Base-by-base conservation (phyloP, 2,329 filamentous ascomycete species). In the Byssothecium circinans region DNA sequence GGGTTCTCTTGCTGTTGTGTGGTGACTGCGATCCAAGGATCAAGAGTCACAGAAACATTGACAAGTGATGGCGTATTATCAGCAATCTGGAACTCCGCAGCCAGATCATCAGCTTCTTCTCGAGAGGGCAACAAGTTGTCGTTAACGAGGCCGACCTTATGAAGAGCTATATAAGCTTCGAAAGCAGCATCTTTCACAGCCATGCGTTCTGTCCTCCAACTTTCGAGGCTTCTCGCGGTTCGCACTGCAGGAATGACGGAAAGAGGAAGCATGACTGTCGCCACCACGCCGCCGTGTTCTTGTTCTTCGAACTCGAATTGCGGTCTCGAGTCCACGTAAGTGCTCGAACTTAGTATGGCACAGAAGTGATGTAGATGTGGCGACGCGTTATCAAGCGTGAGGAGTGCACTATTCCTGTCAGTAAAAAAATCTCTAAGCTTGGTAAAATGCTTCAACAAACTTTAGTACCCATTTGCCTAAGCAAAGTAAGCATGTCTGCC, bases 311-410 rank as follows among this genome's bases (percentile, higher is more conserved):
- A 75, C 12, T 82, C 74, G 60, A 91, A 95, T 40, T 87, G 81
- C 0, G 91, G 90, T 1, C 80, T 75, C 15, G 74, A 73, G 55
- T 91, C 82, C 6, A 85, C 76, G 61, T 84, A 89, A 20, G 81
- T 79, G 1, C 74, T 75, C 0, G 73, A 72, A 0, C 81, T 78
- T 0, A 91, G 67, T 0, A 79, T 78, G 0, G 76, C 74, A 67
- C 91, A 96, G 58, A 96, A 95, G 68, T 95, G 89, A 38, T 88
- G 77, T 1, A 97, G 78, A 66, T 94, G 90, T n/a, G 78, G 70
- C 39, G 86, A 82, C 1, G 89, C 87, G 55, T 88, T 88, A 30
- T 88, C 81, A 1, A 90, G 77, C 10, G 87, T 87, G 12, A 96
- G 73, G 11, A 83, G 70, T 0, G 89, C 89, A 4, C 85, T 81